These are phyloP conservation scores for Pythium scleroteichum DNA, from an alignment of 352 stramenopile genomes.

Conservation along the genomic window DNA sequence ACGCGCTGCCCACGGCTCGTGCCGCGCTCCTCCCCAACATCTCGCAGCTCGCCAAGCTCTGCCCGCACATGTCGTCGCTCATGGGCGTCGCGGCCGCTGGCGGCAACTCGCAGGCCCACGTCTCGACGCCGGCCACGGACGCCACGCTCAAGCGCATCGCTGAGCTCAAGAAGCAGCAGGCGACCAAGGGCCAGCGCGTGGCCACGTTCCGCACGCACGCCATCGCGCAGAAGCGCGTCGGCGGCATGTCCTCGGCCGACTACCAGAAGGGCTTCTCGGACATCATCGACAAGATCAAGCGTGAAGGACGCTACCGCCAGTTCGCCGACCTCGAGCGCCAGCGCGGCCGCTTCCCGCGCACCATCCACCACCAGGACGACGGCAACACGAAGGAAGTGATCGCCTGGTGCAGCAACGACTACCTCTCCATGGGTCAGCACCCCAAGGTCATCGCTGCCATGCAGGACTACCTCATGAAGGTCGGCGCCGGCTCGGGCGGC, in stretches of 20 bases:
- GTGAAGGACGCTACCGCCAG: conserved; percentile 83
- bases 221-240: conserved; percentile 57
- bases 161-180: conserved; percentile 68
- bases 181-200: conserved; percentile 49
- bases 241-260: conserved; percentile 53
- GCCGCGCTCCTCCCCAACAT: conserved; percentile 85
- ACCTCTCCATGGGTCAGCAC: conserved; percentile 90
- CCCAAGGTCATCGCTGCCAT: conserved; percentile 84
- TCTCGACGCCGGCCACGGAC: conserved; percentile 49
- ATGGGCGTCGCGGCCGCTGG: conserved; percentile 61
- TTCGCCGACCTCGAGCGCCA: conserved; percentile 89
- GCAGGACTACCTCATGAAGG: conserved; percentile 82
- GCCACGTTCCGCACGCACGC: conserved; percentile 58
- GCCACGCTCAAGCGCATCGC: conserved; percentile 75
- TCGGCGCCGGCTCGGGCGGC: conserved; percentile 76
- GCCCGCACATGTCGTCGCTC: conserved; percentile 83
- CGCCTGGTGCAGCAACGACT: conserved; percentile 91
- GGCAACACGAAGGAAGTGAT: conserved; percentile 83
- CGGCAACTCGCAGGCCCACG: conserved; percentile 62
- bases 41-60: conserved; percentile 82
- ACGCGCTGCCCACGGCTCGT: conserved; percentile 68
- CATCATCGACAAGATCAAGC: conserved; percentile 83
- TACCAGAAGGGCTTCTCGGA: conserved; percentile 76
- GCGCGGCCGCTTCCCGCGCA: conserved; percentile 78
- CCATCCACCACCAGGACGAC: conserved; percentile 70